phyloP scores from a whole-genome alignment of 371 early-diverging fungal species.

The Dentiscutata heterogama region DNA sequence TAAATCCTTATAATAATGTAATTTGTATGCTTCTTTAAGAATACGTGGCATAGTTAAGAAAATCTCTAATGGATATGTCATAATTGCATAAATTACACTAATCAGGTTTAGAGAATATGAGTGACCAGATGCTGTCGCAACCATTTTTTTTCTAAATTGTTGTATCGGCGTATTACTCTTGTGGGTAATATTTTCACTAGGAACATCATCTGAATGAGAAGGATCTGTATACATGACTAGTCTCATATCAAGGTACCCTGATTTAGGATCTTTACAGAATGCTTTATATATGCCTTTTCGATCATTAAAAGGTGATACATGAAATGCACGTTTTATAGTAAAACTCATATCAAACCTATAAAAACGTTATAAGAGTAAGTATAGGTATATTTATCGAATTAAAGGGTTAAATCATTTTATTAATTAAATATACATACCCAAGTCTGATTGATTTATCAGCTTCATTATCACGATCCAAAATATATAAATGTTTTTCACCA shows the following conservation, averaged over 20 bases:
- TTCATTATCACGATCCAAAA: slow-evolving; percentile 48
- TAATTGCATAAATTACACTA: slow-evolving; percentile 43
- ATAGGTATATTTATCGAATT: neutral
- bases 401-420: neutral
- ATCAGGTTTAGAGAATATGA: slow-evolving; percentile 46
- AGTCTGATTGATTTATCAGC: slow-evolving; percentile 7
- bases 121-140: slow-evolving; percentile 53
- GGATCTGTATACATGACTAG: slow-evolving; percentile 21
- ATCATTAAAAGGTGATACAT: slow-evolving; percentile 71
- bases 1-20: slow-evolving; percentile 58
- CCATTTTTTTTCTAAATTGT: slow-evolving; percentile 47
- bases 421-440: slow-evolving; percentile 47
- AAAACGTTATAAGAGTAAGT: neutral
- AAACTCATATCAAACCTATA: slow-evolving; percentile 51
- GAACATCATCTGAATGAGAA: neutral
- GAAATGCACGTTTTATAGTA: slow-evolving; percentile 58
- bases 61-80: slow-evolving; percentile 56
- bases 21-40: slow-evolving; percentile 58
- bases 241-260: slow-evolving; percentile 7
- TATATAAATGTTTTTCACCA: slow-evolving; percentile 64
- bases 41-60: slow-evolving; percentile 67
- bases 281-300: slow-evolving; percentile 61
- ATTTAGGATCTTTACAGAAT: slow-evolving; percentile 48
- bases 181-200: neutral
- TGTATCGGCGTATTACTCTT: neutral